Evolutionary conservation across 345 rosid species (phyloP).

Genomic region (Eucalyptus victrix): DNA sequence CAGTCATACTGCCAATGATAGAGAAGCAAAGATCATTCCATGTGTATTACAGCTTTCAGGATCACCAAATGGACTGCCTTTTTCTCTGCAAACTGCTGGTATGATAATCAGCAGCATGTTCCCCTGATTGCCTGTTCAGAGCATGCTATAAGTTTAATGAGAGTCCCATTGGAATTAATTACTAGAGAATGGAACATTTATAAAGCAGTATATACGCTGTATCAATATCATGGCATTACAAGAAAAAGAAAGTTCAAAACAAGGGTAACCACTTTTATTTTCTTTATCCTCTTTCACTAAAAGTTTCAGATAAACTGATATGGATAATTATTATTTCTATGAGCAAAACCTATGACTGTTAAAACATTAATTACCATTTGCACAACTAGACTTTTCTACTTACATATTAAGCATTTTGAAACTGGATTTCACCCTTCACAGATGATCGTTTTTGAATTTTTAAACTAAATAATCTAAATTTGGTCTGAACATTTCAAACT

Average conservation of each 20-base stretch:
- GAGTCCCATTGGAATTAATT: neutral
- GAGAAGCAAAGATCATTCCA: conserved; percentile 25
- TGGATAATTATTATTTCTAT: neutral
- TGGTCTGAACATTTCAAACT: neutral
- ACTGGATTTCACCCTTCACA: neutral
- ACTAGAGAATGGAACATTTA: neutral
- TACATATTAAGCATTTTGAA: neutral
- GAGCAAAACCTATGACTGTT: neutral
- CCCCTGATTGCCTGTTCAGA: conserved; percentile 21
- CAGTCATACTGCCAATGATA: conserved; percentile 28
- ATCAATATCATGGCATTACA: neutral
- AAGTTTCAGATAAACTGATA: neutral
- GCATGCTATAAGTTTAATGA: neutral
- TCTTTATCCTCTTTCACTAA: neutral
- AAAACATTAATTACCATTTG: neutral
- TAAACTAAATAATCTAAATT: neutral
- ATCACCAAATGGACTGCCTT: conserved; percentile 21
- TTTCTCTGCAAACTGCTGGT: conserved; percentile 27
- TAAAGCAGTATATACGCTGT: neutral
- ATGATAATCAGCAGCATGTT: conserved; percentile 21
- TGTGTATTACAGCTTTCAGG: conserved; percentile 1
- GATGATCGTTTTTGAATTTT: neutral
- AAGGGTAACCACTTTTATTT: neutral
- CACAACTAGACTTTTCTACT: neutral
- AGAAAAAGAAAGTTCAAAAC: neutral